These are phyloP conservation scores for Sclerotinia trifoliorum DNA, from an alignment of 2,329 filamentous ascomycete genomes.

Conservation along the genomic window DNA sequence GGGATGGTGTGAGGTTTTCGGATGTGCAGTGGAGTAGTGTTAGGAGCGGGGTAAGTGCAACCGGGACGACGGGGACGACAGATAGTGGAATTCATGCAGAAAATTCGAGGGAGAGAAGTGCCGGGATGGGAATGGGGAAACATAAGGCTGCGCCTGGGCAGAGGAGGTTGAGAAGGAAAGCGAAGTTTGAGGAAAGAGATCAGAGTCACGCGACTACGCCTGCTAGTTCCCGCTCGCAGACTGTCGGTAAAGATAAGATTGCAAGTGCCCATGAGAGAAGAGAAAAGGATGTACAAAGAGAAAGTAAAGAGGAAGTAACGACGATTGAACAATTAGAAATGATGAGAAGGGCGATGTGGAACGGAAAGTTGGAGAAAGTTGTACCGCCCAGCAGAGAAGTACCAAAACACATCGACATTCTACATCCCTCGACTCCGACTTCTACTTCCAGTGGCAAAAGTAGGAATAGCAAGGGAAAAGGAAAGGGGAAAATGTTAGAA, in stretches of 20 bases:
- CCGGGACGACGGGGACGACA: not conserved
- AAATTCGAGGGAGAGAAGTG: not conserved
- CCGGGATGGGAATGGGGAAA: not conserved
- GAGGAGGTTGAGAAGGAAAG: constrained; percentile 5
- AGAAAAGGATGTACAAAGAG: not conserved
- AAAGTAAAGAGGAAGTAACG: not conserved
- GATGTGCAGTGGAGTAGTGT: constrained; percentile 16
- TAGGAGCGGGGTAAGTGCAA: not conserved
- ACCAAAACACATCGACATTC: constrained; percentile 8
- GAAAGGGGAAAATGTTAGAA: not conserved
- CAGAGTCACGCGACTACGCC: not conserved
- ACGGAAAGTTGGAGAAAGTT: constrained; percentile 14
- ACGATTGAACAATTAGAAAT: not conserved
- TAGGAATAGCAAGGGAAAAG: not conserved
- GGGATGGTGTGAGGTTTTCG: constrained; percentile 7
- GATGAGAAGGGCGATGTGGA: constrained; percentile 6
- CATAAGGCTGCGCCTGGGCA: constrained; percentile 13
- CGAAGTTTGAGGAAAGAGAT: constrained; percentile 1
- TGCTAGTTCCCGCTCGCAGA: constrained; percentile 11
- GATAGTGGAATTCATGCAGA: not conserved
- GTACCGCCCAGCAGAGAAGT: not conserved
- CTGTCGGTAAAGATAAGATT: not conserved
- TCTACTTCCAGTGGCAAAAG: not conserved
- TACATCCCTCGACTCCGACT: not conserved
- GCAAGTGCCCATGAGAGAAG: no score